A percentile compares a stretch with the other conserved stretches of the same genome.
Conservation (phyloP, 2,329 filamentous ascomycete genomes). For the Diplodia seriata region DNA sequence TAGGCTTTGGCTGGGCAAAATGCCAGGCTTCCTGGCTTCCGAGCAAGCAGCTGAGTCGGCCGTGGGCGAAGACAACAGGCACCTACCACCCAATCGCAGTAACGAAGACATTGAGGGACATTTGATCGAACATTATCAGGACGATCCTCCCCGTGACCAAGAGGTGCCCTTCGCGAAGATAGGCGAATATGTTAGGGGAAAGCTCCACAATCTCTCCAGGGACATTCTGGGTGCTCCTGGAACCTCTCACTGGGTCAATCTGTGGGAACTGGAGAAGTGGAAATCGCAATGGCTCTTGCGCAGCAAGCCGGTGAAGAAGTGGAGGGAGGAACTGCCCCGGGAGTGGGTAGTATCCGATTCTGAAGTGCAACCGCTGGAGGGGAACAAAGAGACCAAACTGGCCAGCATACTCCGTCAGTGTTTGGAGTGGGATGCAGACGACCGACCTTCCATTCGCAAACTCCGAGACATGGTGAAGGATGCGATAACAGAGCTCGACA, state of each 20-base stretch:
- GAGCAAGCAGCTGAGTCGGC: neutral
- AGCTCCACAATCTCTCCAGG: too few species aligned
- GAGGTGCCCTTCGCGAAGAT: too few species aligned
- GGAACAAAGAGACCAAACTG: neutral
- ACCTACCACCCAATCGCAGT: neutral
- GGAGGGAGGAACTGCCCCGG: too few species aligned
- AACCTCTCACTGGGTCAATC: neutral
- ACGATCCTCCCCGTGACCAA: too few species aligned
- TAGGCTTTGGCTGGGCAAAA: neutral
- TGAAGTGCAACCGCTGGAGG: neutral
- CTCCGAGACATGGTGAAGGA: conserved; percentile 1
- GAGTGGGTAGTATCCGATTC: neutral
- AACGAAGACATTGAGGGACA: too few species aligned
- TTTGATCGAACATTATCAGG: too few species aligned
- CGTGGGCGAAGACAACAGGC: neutral
- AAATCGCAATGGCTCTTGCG: conserved; percentile 10
- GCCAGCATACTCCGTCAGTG: conserved; percentile 10
- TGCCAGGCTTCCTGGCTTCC: neutral
- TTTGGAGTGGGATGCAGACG: neutral
- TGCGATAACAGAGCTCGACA: neutral
- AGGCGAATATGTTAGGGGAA: too few species aligned
- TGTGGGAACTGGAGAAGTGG: conserved; percentile 13
- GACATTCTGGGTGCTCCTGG: neutral
- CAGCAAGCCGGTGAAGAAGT: neutral
- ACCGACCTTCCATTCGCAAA: conserved; percentile 4